Evolutionary conservation across 2,329 filamentous ascomycete genomes (phyloP).

Genomic region (Fusarium tricinctum): DNA sequence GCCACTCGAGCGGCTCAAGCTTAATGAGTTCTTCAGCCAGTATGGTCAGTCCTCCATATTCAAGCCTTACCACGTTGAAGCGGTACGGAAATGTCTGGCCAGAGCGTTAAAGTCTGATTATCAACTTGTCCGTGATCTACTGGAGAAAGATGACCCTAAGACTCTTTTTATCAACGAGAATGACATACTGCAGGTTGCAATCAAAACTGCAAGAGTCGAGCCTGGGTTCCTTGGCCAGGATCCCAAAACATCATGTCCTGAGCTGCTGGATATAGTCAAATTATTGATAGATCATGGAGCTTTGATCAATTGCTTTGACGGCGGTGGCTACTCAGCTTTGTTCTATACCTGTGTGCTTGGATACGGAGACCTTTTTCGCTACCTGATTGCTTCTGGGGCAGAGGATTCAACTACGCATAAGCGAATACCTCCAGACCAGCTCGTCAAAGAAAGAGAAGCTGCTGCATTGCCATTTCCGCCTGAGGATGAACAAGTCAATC

Average conservation of each 20-base stretch:
- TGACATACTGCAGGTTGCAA: slow-evolving; percentile 18
- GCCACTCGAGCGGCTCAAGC: slow-evolving; percentile 11
- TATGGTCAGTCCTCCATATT: background rate
- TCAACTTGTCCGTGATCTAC: background rate
- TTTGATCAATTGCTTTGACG: background rate
- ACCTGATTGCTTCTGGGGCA: background rate
- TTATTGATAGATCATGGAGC: slow-evolving; percentile 23
- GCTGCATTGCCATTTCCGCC: accelerated
- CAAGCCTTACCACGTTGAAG: slow-evolving; percentile 8
- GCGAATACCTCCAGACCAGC: background rate
- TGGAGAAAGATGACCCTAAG: background rate
- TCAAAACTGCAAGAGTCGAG: background rate
- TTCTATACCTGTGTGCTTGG: slow-evolving; percentile 22
- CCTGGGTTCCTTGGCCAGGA: background rate
- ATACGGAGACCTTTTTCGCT: slow-evolving; percentile 10
- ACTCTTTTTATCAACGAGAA: slow-evolving; percentile 1
- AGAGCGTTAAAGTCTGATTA: slow-evolving; percentile 4
- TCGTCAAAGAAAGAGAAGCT: background rate
- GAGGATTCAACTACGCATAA: background rate
- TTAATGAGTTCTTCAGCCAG: slow-evolving; percentile 23
- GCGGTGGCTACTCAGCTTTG: slow-evolving; percentile 15
- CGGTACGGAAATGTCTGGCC: background rate
- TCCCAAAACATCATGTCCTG: slow-evolving; percentile 7
- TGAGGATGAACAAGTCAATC: background rate
- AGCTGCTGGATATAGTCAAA: slow-evolving; percentile 15